Evolutionary conservation across 805 yeast species (phyloP).

Genomic region (Candida krabiensis): DNA sequence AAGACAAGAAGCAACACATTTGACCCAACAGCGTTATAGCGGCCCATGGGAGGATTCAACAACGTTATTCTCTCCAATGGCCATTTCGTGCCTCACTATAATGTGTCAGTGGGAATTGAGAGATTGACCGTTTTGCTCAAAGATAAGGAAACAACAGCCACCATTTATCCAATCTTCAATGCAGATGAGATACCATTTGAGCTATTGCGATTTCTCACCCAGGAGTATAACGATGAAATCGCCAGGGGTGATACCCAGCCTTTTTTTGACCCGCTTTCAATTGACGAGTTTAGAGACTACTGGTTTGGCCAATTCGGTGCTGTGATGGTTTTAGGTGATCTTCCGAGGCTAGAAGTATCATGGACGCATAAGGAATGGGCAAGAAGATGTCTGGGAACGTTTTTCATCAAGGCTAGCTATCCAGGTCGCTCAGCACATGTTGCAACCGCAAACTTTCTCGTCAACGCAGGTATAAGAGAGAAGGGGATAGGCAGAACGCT

Average conservation of each 20-base stretch:
- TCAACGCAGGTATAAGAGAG: conserved; percentile 89
- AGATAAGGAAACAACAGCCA: conserved; percentile 91
- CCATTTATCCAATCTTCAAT: conserved; percentile 80
- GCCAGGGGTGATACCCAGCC: conserved; percentile 87
- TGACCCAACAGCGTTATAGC: too few species aligned
- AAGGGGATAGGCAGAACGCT: conserved; percentile 88
- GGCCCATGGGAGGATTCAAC: conserved; percentile 36
- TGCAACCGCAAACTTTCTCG: conserved; percentile 86
- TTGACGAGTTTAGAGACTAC: conserved; percentile 74
- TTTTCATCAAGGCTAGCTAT: conserved; percentile 80
- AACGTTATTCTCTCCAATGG: conserved; percentile 30
- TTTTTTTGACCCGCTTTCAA: conserved; percentile 73
- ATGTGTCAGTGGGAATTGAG: conserved; percentile 38
- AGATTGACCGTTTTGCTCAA: conserved; percentile 77
- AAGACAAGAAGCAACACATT: too few species aligned
- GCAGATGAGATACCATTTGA: conserved; percentile 73
- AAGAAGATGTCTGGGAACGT: conserved; percentile 86
- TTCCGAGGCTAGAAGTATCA: conserved; percentile 42
- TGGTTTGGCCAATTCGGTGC: conserved; percentile 92
- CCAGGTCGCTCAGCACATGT: conserved; percentile 93
- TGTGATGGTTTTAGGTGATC: conserved; percentile 76
- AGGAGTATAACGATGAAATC: conserved; percentile 91
- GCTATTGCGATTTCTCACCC: conserved; percentile 75
- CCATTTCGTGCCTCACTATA: conserved; percentile 32
- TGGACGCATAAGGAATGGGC: conserved; percentile 70